Conservation (phyloP, 2,329 filamentous ascomycete genomes). For the Ilyonectria sp. region DNA sequence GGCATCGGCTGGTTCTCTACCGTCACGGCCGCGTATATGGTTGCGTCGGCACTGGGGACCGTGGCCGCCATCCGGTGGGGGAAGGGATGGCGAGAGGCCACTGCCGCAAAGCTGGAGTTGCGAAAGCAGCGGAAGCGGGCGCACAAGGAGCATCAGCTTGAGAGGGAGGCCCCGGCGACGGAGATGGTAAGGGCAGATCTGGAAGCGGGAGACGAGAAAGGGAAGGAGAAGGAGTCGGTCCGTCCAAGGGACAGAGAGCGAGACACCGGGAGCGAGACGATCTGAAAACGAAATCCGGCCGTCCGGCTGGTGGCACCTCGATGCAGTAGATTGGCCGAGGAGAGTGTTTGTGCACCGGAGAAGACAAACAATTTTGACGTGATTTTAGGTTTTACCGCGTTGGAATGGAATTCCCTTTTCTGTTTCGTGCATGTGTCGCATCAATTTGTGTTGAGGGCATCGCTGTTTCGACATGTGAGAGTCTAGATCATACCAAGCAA, state of each 20-base stretch:
- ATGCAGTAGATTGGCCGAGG: conserved; percentile 2
- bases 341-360: background rate
- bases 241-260: background rate
- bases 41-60: conserved; percentile 55
- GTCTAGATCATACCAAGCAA: conserved; percentile 16
- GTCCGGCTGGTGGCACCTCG: conserved; percentile 11
- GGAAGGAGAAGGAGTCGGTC: conserved; percentile 5
- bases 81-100: conserved; percentile 56
- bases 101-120: conserved; percentile 46
- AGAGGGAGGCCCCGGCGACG: conserved; percentile 18
- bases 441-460: conserved; percentile 10
- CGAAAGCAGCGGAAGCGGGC: conserved; percentile 28
- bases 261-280: conserved; percentile 17
- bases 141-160: conserved; percentile 1
- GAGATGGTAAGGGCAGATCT: conserved; percentile 16
- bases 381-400: conserved; percentile 4
- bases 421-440: conserved; percentile 25
- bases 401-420: conserved; percentile 26
- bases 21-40: conserved; percentile 62
- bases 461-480: conserved; percentile 11
- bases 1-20: conserved; percentile 89
- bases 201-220: conserved; percentile 6
- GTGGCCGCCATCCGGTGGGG: conserved; percentile 58
- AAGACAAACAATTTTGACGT: conserved; percentile 9
- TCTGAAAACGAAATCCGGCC: conserved; percentile 17